Percentiles rank a stretch among this genome's conserved stretches.
phyloP scores from a whole-genome alignment of 495 filamentous ascomycete genomes.

The Tetracladium setigerum region DNA sequence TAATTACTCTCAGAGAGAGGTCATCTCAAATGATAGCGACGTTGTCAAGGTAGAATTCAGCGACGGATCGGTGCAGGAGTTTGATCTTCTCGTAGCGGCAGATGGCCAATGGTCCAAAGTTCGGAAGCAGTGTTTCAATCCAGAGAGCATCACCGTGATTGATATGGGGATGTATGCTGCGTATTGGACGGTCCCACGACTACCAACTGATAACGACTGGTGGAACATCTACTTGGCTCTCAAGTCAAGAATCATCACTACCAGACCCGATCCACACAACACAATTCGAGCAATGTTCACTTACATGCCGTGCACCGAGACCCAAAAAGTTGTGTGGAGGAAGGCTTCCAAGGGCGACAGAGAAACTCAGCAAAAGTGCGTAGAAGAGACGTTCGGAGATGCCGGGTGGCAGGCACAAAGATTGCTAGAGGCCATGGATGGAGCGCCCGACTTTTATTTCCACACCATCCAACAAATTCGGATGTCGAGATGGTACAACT shows the following conservation, averaged over 20 bases:
- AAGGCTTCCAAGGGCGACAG: slow-evolving; percentile 11
- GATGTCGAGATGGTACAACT: slow-evolving; percentile 33
- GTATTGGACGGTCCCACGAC: slow-evolving; percentile 21
- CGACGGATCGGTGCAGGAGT: slow-evolving; percentile 26
- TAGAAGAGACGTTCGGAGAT: slow-evolving; percentile 36
- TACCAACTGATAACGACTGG: slow-evolving; percentile 20
- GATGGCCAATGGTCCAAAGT: slow-evolving; percentile 39
- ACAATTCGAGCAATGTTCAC: slow-evolving; percentile 17
- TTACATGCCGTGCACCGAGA: slow-evolving; percentile 18
- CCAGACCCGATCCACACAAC: slow-evolving; percentile 20
- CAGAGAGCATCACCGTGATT: slow-evolving; percentile 11
- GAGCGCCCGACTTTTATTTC: slow-evolving; percentile 43
- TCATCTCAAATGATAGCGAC: slow-evolving; percentile 8
- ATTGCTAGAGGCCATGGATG: slow-evolving; percentile 27
- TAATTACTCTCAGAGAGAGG: too few species aligned
- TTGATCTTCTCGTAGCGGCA: slow-evolving; percentile 41
- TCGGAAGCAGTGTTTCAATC: slow-evolving; percentile 27
- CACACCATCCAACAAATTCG: slow-evolving; percentile 23
- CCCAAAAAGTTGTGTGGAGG: neutral
- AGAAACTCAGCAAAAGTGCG: slow-evolving; percentile 2
- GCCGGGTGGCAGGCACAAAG: slow-evolving; percentile 37
- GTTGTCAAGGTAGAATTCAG: slow-evolving; percentile 31
- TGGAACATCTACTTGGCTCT: slow-evolving; percentile 21
- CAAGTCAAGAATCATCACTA: slow-evolving; percentile 15
- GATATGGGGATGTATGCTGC: slow-evolving; percentile 19